phyloP scores from a whole-genome alignment of 352 stramenopile species.

The Pilasporangium apinafurcum region DNA sequence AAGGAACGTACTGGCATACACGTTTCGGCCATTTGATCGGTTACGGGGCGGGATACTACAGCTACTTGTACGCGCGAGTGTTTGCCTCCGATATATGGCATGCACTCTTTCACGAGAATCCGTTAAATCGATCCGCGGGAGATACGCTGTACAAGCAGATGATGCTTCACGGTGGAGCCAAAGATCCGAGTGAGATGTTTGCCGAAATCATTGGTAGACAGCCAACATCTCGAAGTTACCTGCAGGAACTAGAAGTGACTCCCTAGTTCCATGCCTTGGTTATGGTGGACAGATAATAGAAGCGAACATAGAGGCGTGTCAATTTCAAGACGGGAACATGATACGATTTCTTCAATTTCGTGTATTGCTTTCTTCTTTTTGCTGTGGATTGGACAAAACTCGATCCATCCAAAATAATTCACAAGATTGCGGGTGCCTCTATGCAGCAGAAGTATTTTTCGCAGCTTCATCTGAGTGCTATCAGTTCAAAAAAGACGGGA shows the following conservation, averaged over 20 bases:
- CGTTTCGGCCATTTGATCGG: conserved; percentile 86
- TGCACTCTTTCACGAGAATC: conserved; percentile 51
- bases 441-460: too few species aligned
- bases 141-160: conserved; percentile 62
- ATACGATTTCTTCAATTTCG: too few species aligned
- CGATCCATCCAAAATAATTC: too few species aligned
- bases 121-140: conserved; percentile 53
- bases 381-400: too few species aligned
- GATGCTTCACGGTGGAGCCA: conserved; percentile 82
- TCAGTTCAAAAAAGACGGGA: too few species aligned
- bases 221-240: conserved; percentile 54
- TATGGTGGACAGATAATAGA: too few species aligned
- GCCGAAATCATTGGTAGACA: conserved; percentile 50
- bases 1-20: conserved; percentile 79
- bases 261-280: too few species aligned
- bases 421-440: too few species aligned
- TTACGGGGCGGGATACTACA: conserved; percentile 91
- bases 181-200: conserved; percentile 83
- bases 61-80: conserved; percentile 88
- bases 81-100: conserved; percentile 89
- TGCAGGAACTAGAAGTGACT: conserved; percentile 68
- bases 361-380: too few species aligned
- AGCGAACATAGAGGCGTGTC: too few species aligned
- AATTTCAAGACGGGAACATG: too few species aligned
- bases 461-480: too few species aligned